Conservation (phyloP, 2,329 filamentous ascomycete genomes). For the Trichoderma endophyticum region DNA sequence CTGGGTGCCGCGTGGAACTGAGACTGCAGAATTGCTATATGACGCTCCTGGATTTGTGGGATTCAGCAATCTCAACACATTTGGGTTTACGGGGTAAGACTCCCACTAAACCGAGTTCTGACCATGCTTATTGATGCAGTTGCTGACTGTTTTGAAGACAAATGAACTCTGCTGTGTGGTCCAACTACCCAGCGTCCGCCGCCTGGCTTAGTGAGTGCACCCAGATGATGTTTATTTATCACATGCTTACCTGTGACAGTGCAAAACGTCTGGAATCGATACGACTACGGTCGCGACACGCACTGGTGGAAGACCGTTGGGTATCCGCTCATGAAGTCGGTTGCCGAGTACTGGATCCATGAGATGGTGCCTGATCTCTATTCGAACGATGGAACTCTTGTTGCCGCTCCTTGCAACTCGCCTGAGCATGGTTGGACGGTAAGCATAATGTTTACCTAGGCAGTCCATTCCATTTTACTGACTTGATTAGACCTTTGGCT, state of each 20-base stretch:
- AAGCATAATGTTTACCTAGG: neutral
- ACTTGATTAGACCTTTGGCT: conserved; percentile 43
- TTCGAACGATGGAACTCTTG: conserved; percentile 49
- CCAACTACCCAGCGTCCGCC: conserved; percentile 13
- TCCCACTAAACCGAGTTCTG: fast-evolving
- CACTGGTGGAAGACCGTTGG: conserved; percentile 46
- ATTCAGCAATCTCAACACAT: conserved; percentile 58
- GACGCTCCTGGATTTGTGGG: conserved; percentile 53
- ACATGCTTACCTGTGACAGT: conserved; percentile 38
- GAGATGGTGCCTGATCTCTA: conserved; percentile 50
- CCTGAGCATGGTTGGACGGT: conserved; percentile 52
- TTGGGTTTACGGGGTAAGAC: conserved; percentile 47
- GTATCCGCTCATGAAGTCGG: conserved; percentile 52
- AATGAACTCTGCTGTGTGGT: conserved; percentile 13
- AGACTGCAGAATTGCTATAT: conserved; percentile 53
- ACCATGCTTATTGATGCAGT: conserved; percentile 27
- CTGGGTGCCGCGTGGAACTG: conserved; percentile 51
- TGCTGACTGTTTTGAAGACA: conserved; percentile 7
- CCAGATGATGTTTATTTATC: neutral
- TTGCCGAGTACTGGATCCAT: conserved; percentile 54
- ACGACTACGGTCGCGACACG: conserved; percentile 48
- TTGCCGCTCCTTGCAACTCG: conserved; percentile 58
- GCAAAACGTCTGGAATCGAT: conserved; percentile 57
- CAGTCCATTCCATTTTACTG: neutral
- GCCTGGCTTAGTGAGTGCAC: conserved; percentile 15